Evolutionary conservation across 306 rosid genomes (phyloP).

Genomic region (Quercus engelmannii): DNA sequence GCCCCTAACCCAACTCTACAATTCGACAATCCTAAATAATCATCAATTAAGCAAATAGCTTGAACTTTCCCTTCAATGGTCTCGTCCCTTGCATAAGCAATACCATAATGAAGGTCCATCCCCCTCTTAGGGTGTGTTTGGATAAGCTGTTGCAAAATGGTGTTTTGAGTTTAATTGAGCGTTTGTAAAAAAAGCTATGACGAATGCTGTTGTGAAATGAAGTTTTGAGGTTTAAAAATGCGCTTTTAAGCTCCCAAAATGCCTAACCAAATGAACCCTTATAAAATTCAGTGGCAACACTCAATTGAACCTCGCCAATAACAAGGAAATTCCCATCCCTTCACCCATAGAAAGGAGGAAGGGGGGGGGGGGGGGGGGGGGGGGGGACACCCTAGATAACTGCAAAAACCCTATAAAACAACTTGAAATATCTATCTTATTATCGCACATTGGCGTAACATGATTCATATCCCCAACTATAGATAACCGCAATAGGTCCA

Average conservation of each 20-base stretch:
- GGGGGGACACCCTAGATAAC: too few relatives aligned
- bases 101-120: background rate
- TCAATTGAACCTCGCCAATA: background rate
- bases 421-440: background rate
- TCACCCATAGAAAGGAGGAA: background rate
- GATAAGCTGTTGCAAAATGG: too few relatives aligned
- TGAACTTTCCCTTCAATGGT: background rate
- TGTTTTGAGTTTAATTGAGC: too few relatives aligned
- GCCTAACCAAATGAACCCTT: background rate
- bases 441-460: background rate
- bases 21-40: background rate
- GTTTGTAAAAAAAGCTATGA: too few relatives aligned
- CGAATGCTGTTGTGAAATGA: background rate
- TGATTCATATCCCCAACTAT: background rate
- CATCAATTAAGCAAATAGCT: background rate
- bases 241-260: background rate
- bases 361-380: too few relatives aligned
- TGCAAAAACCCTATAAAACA: background rate
- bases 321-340: background rate
- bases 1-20: too few relatives aligned
- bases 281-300: background rate
- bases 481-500: background rate
- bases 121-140: background rate
- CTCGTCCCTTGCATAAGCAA: background rate
- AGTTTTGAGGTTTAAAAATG: background rate